Percentiles rank a stretch among this genome's conserved stretches.
Conservation (phyloP, 2,329 filamentous ascomycete genomes). For the Pseudocercospora crystallina region DNA sequence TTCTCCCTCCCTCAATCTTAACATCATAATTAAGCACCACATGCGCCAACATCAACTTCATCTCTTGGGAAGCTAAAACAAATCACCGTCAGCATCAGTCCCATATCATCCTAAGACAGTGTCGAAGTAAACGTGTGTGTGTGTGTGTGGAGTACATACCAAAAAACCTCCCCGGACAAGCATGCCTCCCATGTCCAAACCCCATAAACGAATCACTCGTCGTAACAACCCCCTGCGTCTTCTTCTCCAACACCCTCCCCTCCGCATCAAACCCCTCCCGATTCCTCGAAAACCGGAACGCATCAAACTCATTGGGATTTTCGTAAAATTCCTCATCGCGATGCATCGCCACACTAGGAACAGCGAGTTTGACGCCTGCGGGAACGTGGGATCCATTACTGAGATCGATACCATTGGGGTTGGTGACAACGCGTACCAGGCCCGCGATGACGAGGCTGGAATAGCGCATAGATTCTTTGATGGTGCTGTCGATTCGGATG, state of each 20-base stretch:
- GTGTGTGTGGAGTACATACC: too few species aligned
- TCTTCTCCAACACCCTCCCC: conserved; percentile 11
- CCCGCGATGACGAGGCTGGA: conserved; percentile 14
- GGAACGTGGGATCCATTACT: conserved; percentile 26
- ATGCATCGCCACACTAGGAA: conserved; percentile 26
- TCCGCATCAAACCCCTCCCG: conserved; percentile 9
- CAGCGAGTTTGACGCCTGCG: conserved; percentile 24
- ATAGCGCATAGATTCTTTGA: conserved; percentile 31
- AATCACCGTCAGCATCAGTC: too few species aligned
- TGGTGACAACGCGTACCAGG: conserved; percentile 25
- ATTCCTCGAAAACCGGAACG: conserved; percentile 28
- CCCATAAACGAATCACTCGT: conserved; percentile 26
- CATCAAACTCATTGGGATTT: conserved; percentile 25
- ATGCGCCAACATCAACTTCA: conserved; percentile 46
- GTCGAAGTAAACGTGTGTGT: too few species aligned
- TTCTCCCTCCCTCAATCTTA: conserved; percentile 3
- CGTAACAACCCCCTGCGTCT: conserved; percentile 20
- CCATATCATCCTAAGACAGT: too few species aligned
- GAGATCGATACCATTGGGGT: conserved; percentile 25
- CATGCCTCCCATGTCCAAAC: conserved; percentile 28
- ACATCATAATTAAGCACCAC: conserved; percentile 43
- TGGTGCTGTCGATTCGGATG: conserved; percentile 25
- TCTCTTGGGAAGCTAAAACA: conserved; percentile 47
- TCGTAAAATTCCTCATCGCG: conserved; percentile 29
- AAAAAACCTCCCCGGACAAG: conserved; percentile 43